Base-by-base conservation (phyloP, 106 monocot genomes). In the Narthecium ossifragum region DNA sequence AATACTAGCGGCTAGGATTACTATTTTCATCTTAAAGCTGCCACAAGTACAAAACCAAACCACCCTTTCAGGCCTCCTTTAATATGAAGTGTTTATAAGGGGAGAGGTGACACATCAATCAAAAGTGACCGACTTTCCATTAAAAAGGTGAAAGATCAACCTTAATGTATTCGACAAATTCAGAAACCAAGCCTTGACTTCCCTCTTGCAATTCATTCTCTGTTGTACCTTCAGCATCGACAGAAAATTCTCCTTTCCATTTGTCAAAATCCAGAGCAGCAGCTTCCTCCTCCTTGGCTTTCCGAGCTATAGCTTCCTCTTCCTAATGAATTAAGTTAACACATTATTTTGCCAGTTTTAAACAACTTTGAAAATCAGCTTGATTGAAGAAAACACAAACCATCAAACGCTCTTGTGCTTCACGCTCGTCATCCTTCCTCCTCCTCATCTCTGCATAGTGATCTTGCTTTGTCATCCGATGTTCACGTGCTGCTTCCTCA, bases 101-200 rank as follows among this genome's bases (percentile, higher is more conserved):
- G n/a, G n/a, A n/a, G n/a, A n/a, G n/a, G n/a, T n/a, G n/a, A n/a
- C n/a, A n/a, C n/a, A n/a, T n/a, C n/a, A n/a, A n/a, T n/a, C n/a
- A n/a, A n/a, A n/a, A n/a, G n/a, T n/a, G n/a, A n/a, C n/a, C n/a
- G n/a, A n/a, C n/a, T n/a, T n/a, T n/a, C n/a, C n/a, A n/a, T n/a
- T n/a, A n/a, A n/a, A n/a, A n/a, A n/a, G n/a, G n/a, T n/a, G n/a
- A 25, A 53, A 13, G 27, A 53, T 2, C 2, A 59, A 96, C 96
- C 86, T 90, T 86, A 38, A 96, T 90, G 76, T 96, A 90, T 70
- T 96, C 96, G 6, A 96, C 78, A 78, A 96, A 96, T 65, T 86
- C 80, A 41, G 59, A 34, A 53, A 96, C 83, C 40, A 86, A 80
- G 20, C 76, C 86, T 51, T 86, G 75, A 28, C 63, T 67, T 17